Base-by-base conservation (phyloP, 2,329 filamentous ascomycete genomes). In the Claviceps paspali region DNA sequence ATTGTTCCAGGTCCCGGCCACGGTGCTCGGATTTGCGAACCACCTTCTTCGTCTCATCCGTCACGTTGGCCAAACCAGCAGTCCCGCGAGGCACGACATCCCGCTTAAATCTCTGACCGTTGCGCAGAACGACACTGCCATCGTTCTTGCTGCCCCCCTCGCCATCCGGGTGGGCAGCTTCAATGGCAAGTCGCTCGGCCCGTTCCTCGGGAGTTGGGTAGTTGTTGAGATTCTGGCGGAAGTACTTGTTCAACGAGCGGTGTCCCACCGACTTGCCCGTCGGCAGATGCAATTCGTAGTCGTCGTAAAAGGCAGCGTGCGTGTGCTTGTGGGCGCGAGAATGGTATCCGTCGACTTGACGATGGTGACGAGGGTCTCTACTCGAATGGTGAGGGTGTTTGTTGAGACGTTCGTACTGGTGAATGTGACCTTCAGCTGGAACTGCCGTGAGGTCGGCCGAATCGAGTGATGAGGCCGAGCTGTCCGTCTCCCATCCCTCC, bases 401-500 rank as follows among this genome's bases (percentile, higher is more conserved):
- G 49, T 72, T 68, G 5, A 87, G 69, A 29, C 79, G 73, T 51
- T 82, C 77, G 54, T 81, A 83, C 45, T 82, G 77, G 49, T 81
- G 73, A 34, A 73, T 67, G 45, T 76, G 73, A 32, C 75, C 69
- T 45, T 88, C 82, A 23, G 84, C 79, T 2, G 82, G 82, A 6
- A 92, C 76, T 7, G 81, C 76, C 5, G 77, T 81, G 29, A 92
- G 74, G 48, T 94, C 85, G 38, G 82, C 82, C 1, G 85, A 91
- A 45, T 87, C 84, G 26, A 92, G 69, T 9, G 85, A 92, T 1
- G 87, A 94, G n/a, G 73, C 79, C 8, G 82, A 86, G 45, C 80
- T 86, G 55, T 96, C 91, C 1, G 87, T 95, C 61, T 98, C 91
- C 88, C 91, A 96, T 31, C 84, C 86, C 30, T 88, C 85, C 5